Percentiles rank a stretch among this genome's conserved stretches.
Conservation (phyloP, 306 rosid genomes). For the Geum urbanum region DNA sequence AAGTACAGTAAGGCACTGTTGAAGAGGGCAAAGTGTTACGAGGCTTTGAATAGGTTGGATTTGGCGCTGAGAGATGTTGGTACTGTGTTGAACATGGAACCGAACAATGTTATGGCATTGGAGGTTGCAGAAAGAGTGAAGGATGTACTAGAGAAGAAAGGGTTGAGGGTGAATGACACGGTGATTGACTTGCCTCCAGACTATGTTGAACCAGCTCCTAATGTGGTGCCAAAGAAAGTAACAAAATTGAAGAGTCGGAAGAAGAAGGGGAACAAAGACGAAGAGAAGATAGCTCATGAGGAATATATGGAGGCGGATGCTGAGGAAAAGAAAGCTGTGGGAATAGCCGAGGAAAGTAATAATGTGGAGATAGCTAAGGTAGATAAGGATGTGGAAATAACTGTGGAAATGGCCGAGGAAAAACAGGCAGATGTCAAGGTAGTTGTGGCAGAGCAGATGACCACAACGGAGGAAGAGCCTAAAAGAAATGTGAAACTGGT, state of each 20-base stretch:
- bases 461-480: slow-evolving; percentile 38
- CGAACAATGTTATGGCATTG: slow-evolving; percentile 73
- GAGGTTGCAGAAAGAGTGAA: slow-evolving; percentile 70
- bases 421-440: slow-evolving; percentile 60
- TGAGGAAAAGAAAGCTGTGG: slow-evolving; percentile 28
- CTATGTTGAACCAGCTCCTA: slow-evolving; percentile 53
- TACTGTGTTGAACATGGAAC: slow-evolving; percentile 60
- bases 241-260: slow-evolving; percentile 53
- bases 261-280: slow-evolving; percentile 50
- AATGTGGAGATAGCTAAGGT: slow-evolving; percentile 31
- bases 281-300: slow-evolving; percentile 12
- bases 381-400: slow-evolving; percentile 41
- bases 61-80: slow-evolving; percentile 74
- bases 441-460: slow-evolving; percentile 58
- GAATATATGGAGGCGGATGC: slow-evolving; percentile 5
- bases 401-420: slow-evolving; percentile 40
- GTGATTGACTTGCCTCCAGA: slow-evolving; percentile 69
- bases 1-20: slow-evolving; percentile 74
- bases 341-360: slow-evolving; percentile 16
- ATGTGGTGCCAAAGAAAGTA: slow-evolving; percentile 26
- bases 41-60: slow-evolving; percentile 77
- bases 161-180: slow-evolving; percentile 49
- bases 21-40: slow-evolving; percentile 93
- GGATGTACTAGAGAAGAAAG: slow-evolving; percentile 55
- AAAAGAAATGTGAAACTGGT: slow-evolving; percentile 68